Evolutionary conservation across 768 basidiomycete genomes (phyloP), one percentile per base, ranked within the genome.

Genomic region (Lentinula edodes): DNA sequence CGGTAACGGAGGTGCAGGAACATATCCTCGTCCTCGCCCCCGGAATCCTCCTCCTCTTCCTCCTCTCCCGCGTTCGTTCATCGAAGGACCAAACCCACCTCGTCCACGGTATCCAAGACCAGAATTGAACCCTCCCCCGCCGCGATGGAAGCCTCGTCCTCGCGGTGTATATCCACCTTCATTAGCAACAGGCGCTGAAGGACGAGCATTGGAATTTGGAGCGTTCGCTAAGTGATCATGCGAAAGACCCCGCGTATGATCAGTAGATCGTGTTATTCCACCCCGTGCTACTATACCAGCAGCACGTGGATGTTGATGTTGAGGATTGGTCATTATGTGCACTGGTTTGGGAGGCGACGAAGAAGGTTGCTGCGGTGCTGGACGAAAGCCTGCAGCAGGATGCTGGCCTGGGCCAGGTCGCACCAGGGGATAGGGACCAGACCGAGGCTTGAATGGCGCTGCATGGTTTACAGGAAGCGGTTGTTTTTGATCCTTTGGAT

Each of bases 361-460:
- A 10, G 34, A 39, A 34, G 32, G 10, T 28, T 8, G 9, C 36
- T n/a, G 36, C 32, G 53, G 76, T 3, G 83, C 83, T 3, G 87
- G 84, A 56, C 87, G 80, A 79, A 88, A 91, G 7, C 87, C 88
- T n/a, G 83, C 74, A 7, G 78, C 85, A 8, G 83, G 74, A 10
- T 71, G 69, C 63, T 86, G 84, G 1, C 84, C 85, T 18, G 79
- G 77, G 4, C 75, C 67, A 5, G 86, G 82, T 32, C 79, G 80
- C n/a, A 88, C 73, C 52, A 75, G 76, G 2, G 88, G 87, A 66
- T 85, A 77, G 8, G 89, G 86, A 0, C 90, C 89, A 66, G 84
- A 78, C 23, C 83, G 81, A 52, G 89, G 88, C 56, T 81, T 84
- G 77, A 91, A 91, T 0, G 86, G 82, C 5, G 74, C 68, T 16